phyloP scores from a whole-genome alignment of 768 basidiomycete genomes.

The Calocera cornea region DNA sequence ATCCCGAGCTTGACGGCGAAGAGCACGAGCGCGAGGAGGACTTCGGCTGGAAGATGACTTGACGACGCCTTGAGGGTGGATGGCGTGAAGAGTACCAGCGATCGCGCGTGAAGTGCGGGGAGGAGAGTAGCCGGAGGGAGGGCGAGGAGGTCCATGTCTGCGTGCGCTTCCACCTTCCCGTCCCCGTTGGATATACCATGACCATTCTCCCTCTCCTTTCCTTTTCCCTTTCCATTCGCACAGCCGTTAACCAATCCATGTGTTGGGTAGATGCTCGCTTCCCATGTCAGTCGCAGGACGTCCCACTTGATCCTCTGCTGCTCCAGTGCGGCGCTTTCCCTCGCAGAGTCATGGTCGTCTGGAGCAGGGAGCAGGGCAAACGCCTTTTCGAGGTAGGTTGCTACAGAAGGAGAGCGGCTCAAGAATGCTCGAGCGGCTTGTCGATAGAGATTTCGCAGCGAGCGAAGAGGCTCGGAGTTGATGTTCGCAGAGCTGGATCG shows the following conservation, averaged over 20 bases:
- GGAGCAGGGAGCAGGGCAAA: slow-evolving; percentile 41
- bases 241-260: background rate
- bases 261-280: slow-evolving; percentile 52
- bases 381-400: slow-evolving; percentile 51
- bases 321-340: background rate
- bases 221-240: background rate
- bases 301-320: slow-evolving; percentile 50
- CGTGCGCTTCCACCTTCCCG: slow-evolving; percentile 29
- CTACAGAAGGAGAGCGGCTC: slow-evolving; percentile 54
- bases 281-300: slow-evolving; percentile 69
- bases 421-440: slow-evolving; percentile 70
- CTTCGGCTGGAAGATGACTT: slow-evolving; percentile 51
- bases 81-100: slow-evolving; percentile 55
- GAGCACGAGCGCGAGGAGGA: slow-evolving; percentile 56
- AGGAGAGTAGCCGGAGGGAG: slow-evolving; percentile 49
- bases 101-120: slow-evolving; percentile 45
- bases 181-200: background rate
- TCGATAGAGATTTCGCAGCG: slow-evolving; percentile 57
- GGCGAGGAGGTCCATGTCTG: slow-evolving; percentile 25
- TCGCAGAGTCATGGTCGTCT: background rate
- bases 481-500: background rate
- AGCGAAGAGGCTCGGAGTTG: slow-evolving; percentile 14
- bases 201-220: slow-evolving; percentile 27
- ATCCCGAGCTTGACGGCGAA: slow-evolving; percentile 55
- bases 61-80: slow-evolving; percentile 30